phyloP scores from a whole-genome alignment of 139 green algal genomes.

The Eudorina sp. region DNA sequence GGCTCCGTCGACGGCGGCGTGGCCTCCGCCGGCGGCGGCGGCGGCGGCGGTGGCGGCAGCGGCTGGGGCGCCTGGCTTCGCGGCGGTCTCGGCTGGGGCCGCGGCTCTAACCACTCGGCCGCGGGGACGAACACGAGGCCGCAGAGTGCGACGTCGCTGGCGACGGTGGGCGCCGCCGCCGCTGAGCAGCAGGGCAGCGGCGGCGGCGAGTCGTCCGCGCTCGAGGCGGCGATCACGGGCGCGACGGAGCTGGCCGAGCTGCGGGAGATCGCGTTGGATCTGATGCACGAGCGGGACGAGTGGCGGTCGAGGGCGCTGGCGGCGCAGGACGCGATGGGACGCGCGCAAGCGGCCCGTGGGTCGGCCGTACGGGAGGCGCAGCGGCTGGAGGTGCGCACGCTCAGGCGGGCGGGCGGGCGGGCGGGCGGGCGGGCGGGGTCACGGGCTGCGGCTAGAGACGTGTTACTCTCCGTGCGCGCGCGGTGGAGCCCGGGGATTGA shows the following conservation, averaged over 20 bases:
- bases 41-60: neutral
- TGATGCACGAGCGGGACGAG: constrained; percentile 41
- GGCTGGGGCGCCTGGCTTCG: constrained; percentile 27
- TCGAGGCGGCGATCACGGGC: neutral
- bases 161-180: neutral
- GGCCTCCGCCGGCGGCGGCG: neutral
- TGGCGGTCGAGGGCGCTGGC: constrained; percentile 19
- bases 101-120: constrained; percentile 7
- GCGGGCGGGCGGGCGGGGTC: too few species aligned
- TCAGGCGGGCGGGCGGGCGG: too few species aligned
- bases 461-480: too few species aligned
- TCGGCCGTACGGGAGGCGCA: constrained; percentile 40
- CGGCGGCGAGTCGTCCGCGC: constrained; percentile 2
- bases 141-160: neutral
- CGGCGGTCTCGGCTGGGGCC: constrained; percentile 24
- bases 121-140: neutral
- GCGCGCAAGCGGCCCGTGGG: constrained; percentile 21
- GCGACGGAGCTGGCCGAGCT: constrained; percentile 3
- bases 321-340: constrained; percentile 23
- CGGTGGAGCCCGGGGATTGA: too few species aligned
- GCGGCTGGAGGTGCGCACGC: constrained; percentile 24
- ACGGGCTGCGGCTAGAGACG: too few species aligned
- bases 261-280: constrained; percentile 24
- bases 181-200: neutral
- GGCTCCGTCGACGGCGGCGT: neutral